Evolutionary conservation across 768 basidiomycete species (phyloP), one percentile per base, ranked within the genome.

Genomic region (Phallus indusiatus): DNA sequence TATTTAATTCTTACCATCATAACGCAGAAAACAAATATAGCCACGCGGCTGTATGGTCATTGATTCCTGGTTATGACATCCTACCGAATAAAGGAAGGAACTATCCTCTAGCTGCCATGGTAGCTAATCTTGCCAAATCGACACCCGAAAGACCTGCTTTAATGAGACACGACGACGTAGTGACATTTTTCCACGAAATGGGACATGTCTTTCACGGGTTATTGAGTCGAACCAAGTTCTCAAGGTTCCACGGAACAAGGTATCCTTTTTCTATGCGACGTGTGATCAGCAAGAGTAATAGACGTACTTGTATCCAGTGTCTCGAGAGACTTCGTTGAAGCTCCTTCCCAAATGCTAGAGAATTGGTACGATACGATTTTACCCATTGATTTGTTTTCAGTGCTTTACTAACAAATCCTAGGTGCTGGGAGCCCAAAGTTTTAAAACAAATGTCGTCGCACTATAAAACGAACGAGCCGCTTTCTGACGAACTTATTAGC

Each of bases 101-200:
- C 67, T 91, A 90, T 68, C 90, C 90, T 1, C 70, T 90, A 53
- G 71, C 84, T 1, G 86, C 86, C 3, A 94, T 94, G 91, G 92
- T 94, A 7, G 91, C 92, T 42, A 94, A 93, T 69, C 79, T 94
- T 10, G 88, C 91, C 4, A 94, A 94, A 67, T 78, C 88, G 3
- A 90, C 89, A 1, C 81, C 84, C 1, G 82, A 85, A 6, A 84
- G 85, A 60, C 90, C 90, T 1, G 90, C 89, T 18, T 74, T 92
- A 36, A 88, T 94, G 89, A 75, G 81, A n/a, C 89, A 92, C 61
- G 84, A 86, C 64, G 88, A 91, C 59, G 90, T 90, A 1, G 89
- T 90, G 11, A 94, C 90, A 0, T 90, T 93, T 73, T 91, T 93
- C 81, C 91, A 94, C 64, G 91, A 92, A 71, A 88, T 90, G 86